Evolutionary conservation across 371 early-diverging fungal species (phyloP).

Genomic region (Apophysomyces ossiformis): DNA sequence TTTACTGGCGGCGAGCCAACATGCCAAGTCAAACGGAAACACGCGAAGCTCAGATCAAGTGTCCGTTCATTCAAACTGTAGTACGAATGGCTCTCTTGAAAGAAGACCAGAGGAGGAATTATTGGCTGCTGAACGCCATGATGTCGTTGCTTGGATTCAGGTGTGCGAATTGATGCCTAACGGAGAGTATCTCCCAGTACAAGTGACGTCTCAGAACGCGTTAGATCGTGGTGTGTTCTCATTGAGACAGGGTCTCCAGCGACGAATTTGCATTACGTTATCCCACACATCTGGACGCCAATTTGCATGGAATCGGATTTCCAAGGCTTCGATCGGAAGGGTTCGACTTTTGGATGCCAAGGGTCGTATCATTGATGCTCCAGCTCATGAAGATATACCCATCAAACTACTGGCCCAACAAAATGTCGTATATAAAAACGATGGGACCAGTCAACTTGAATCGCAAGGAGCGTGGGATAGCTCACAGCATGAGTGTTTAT

Average conservation of each 20-base stretch:
- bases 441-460: slow-evolving; percentile 67
- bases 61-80: slow-evolving; percentile 27
- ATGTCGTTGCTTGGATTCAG: slow-evolving; percentile 71
- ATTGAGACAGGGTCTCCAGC: slow-evolving; percentile 85
- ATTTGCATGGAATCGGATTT: slow-evolving; percentile 65
- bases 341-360: slow-evolving; percentile 71
- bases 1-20: slow-evolving; percentile 5
- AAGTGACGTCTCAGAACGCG: slow-evolving; percentile 57
- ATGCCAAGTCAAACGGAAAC: not conserved
- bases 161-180: slow-evolving; percentile 68
- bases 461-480: slow-evolving; percentile 84
- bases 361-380: slow-evolving; percentile 62
- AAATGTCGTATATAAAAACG: slow-evolving; percentile 50
- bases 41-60: slow-evolving; percentile 16
- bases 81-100: slow-evolving; percentile 37
- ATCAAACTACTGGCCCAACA: slow-evolving; percentile 58
- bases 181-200: slow-evolving; percentile 78
- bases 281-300: slow-evolving; percentile 80
- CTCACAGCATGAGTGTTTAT: slow-evolving; percentile 74
- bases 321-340: slow-evolving; percentile 63
- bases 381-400: slow-evolving; percentile 55
- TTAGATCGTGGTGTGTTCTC: slow-evolving; percentile 72
- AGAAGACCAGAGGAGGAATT: slow-evolving; percentile 71
- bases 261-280: slow-evolving; percentile 72
- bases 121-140: slow-evolving; percentile 70